Evolutionary conservation across 1,284 basidiomycete species (phyloP), one percentile per base, ranked within the genome.

Genomic region (Microbotryum saponariae): DNA sequence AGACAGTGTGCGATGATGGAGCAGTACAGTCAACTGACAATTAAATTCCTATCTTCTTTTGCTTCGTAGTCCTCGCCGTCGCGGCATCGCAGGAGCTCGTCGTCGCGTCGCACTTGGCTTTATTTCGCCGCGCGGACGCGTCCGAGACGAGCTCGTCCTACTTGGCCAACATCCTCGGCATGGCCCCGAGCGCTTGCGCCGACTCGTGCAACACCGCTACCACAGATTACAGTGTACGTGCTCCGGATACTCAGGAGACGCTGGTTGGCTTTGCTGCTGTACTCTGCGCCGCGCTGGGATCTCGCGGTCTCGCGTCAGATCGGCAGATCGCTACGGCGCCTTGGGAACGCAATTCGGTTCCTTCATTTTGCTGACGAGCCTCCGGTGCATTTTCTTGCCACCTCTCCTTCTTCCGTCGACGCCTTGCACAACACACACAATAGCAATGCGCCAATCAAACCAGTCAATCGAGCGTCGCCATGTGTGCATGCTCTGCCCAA

Each of bases 401-500:
- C n/a, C 31, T 7, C 7, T 31, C 8, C 12, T 23, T n/a, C 31
- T 33, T n/a, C 53, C 51, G 45, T 51, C 48, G 6, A 27, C 33
- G 21, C 33, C 20, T 1, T 21, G 27, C 33, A 18, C 20, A 18
- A 33, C 51, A 5, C 25, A n/a, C n/a, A 20, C 46, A 2, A 20
- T 57, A 68, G 66, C 25, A 37, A 9, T 68, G 66, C 56, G 58
- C 61, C 8, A 49, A 54, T 16, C 25, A 52, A n/a, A 52, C 61
- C 10, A 48, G 45, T 37, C 61, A 65, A 54, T 55, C 61, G 0
- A 51, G 48, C 18, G 65, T 68, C 45, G 66, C 66, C 4, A 52
- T 59, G 0, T 68, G 66, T 60, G 66, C 66, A 0, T 68, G 66
- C 61, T 68, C 66, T 18, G 49, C 59, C 29, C 37, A 48, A 10